Evolutionary conservation across 805 yeast species (phyloP).

Genomic region (Wickerhamomyces canadensis): DNA sequence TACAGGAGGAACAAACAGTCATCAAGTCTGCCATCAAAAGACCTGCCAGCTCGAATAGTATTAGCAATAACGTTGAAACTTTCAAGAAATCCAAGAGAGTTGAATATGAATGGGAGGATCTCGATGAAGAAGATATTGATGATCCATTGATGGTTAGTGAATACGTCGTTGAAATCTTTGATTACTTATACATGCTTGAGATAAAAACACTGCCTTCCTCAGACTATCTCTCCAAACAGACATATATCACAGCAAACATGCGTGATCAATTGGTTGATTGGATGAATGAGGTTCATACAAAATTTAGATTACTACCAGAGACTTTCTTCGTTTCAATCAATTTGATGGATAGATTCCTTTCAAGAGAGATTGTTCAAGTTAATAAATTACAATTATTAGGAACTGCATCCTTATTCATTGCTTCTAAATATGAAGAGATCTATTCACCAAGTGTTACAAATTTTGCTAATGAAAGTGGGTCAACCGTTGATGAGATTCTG

Average conservation of each 20-base stretch:
- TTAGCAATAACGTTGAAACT: constrained; percentile 3
- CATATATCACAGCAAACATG: constrained; percentile 45
- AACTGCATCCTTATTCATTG: constrained; percentile 79
- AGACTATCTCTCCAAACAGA: constrained; percentile 32
- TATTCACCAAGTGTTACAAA: constrained; percentile 82
- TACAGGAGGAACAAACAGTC: constrained; percentile 23
- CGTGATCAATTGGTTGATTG: constrained; percentile 89
- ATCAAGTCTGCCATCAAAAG: constrained; percentile 53
- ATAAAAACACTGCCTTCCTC: constrained; percentile 58
- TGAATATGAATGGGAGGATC: constrained; percentile 58
- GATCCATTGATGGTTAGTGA: constrained; percentile 92
- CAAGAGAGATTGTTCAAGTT: constrained; percentile 69
- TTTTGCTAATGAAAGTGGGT: constrained; percentile 80
- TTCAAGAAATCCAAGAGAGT: constrained; percentile 19
- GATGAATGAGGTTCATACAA: constrained; percentile 84
- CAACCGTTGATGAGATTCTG: constrained; percentile 75
- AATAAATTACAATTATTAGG: constrained; percentile 82
- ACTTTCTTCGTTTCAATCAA: constrained; percentile 81
- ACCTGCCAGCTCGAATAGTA: constrained; percentile 19
- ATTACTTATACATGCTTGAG: constrained; percentile 70
- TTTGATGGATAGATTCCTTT: constrained; percentile 82
- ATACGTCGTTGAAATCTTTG: constrained; percentile 83
- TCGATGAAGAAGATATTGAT: constrained; percentile 72
- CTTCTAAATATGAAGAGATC: constrained; percentile 92
- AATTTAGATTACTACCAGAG: constrained; percentile 82